phyloP scores from a whole-genome alignment of 768 basidiomycete genomes.

The Boletus edulis region DNA sequence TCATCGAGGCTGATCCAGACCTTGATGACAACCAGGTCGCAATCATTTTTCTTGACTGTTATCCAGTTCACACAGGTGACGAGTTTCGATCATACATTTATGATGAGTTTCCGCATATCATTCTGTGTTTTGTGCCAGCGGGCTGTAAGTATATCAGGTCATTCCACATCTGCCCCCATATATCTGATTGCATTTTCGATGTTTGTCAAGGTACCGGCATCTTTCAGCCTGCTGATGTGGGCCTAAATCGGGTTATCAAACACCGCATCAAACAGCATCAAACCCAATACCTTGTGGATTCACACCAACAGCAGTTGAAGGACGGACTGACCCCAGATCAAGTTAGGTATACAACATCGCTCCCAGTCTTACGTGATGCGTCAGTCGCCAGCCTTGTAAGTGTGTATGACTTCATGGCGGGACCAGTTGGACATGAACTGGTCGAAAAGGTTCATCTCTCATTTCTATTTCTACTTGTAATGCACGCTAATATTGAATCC shows the following conservation, averaged over 20 bases:
- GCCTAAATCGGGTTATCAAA: background rate
- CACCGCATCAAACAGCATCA: background rate
- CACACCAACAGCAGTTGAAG: background rate
- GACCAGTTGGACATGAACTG: slow-evolving; percentile 8
- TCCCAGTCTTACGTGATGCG: slow-evolving; percentile 20
- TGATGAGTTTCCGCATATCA: background rate
- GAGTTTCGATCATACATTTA: slow-evolving; percentile 15
- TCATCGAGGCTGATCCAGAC: no score
- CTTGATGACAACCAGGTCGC: no score
- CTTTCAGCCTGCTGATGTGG: background rate
- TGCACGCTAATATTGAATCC: no score
- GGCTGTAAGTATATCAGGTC: background rate
- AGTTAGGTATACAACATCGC: slow-evolving; percentile 16
- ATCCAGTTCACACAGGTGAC: slow-evolving; percentile 27
- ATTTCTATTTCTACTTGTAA: no score
- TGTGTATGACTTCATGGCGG: slow-evolving; percentile 15
- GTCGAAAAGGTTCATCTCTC: slow-evolving; percentile 10
- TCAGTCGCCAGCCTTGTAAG: slow-evolving; percentile 16
- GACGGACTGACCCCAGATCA: slow-evolving; percentile 15
- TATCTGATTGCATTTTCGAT: no score
- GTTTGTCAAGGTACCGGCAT: background rate
- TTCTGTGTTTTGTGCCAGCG: background rate
- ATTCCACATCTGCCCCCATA: no score
- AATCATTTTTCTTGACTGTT: background rate
- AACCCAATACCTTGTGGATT: background rate